phyloP scores from a whole-genome alignment of 2,329 filamentous ascomycete genomes.

The Neurospora crassa region DNA sequence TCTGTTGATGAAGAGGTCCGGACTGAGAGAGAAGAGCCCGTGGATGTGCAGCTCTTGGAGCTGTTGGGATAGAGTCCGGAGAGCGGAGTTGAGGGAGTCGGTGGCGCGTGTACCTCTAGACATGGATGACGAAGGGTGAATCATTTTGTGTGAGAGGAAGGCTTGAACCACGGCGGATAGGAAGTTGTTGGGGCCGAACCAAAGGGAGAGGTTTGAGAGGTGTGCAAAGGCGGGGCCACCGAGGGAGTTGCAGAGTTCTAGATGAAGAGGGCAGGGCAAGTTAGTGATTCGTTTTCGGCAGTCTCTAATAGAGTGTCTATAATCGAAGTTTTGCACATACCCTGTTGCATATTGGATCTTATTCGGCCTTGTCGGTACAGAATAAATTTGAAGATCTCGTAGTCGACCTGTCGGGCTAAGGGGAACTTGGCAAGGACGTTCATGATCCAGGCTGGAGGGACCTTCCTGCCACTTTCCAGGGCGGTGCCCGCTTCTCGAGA shows the following conservation, averaged over 20 bases:
- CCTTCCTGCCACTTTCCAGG: neutral
- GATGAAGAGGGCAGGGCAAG: neutral
- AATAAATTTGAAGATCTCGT: neutral
- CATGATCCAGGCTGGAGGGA: neutral
- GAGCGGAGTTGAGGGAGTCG: neutral
- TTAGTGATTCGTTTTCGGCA: neutral
- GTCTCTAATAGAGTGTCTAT: too few relatives aligned
- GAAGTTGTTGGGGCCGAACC: neutral
- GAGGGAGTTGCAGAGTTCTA: neutral
- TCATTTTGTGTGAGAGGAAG: neutral
- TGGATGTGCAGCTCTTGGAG: neutral
- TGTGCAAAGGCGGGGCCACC: neutral
- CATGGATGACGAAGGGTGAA: neutral
- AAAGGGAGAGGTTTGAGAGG: neutral
- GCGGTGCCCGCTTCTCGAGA: neutral
- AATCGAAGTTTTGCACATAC: neutral
- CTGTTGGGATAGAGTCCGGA: neutral
- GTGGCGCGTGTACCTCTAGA: neutral
- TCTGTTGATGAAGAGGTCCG: neutral
- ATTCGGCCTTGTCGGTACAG: too few relatives aligned
- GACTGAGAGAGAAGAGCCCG: neutral
- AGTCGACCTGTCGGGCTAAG: neutral
- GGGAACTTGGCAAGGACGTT: neutral
- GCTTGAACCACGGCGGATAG: rapidly evolving
- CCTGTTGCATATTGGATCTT: neutral